Evolutionary conservation across 305 asterid species (phyloP), one percentile per base, ranked within the genome.

Genomic region (Fraxinus angustifolia): DNA sequence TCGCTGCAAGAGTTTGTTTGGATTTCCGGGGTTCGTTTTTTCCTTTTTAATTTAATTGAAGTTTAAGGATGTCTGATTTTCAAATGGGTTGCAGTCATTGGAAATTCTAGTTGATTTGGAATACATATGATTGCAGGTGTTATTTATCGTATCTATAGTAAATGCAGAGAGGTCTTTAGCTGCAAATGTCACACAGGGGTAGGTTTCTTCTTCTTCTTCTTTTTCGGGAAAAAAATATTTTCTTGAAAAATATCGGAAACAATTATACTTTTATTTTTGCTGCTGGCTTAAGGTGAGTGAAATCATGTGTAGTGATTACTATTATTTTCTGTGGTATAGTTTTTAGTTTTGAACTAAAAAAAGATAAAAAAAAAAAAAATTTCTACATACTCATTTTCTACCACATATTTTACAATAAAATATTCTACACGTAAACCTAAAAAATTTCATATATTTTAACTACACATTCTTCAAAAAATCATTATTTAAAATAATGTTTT

Each of bases 181-280:
- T 45, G 77, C 84, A 82, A 91, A 87, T 82, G 87, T 81, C 79
- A 84, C 90, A 31, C 67, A 7, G 10, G 88, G 94, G 97, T 93
- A 85, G 79, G 86, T 84, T 77, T 12, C n/a, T 40, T 67, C 21
- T 77, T 77, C 19, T 21, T 53, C 36, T 74, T 75, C 8, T 38
- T 38, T 8, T 17, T 2, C 0, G 21, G 7, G 7, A 6, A 6
- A 58, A 53, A 48, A 17, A 58, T 26, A 26, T 26, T 26, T 75
- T 65, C 73, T 65, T 65, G 35, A 11, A 65, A 65, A 65, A 11
- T 21, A 65, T 23, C 31, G 72, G 31, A 26, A 23, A 65, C 6
- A 6, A 65, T 65, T 62, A 58, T 7, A 58, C 30, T 58, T 16
- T 8, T 60, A 21, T 21, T 21, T 8, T 21, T 60, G 28, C 23